Percentiles rank a stretch among this genome's conserved stretches.
phyloP scores from a whole-genome alignment of 1,284 basidiomycete genomes.

The Vanrija sp. region DNA sequence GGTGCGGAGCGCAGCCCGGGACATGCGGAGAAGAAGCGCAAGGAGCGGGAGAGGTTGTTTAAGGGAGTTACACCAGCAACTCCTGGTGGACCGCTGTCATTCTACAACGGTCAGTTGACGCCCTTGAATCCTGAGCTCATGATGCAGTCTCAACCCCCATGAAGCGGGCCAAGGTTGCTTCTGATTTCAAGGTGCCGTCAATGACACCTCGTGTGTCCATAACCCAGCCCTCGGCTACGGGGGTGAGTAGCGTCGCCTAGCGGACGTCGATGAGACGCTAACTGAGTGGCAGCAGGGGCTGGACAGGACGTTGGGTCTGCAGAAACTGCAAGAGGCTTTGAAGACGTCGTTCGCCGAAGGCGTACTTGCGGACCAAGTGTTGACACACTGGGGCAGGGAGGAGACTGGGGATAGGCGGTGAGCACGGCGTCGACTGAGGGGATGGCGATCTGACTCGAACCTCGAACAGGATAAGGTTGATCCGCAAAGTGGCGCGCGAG shows the following conservation, averaged over 20 bases:
- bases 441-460: not conserved
- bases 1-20: slow-evolving; percentile 9
- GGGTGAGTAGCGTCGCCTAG: not conserved
- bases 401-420: slow-evolving; percentile 14
- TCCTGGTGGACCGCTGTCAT: slow-evolving; percentile 23
- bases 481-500: slow-evolving; percentile 10
- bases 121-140: not conserved
- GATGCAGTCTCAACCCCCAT: not conserved
- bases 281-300: not conserved
- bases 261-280: not conserved
- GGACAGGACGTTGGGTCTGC: slow-evolving; percentile 5
- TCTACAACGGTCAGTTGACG: slow-evolving; percentile 23
- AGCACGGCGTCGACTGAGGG: not conserved
- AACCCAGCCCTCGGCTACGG: not conserved
- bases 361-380: slow-evolving; percentile 7
- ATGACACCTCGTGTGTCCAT: not conserved
- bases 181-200: slow-evolving; percentile 8
- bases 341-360: slow-evolving; percentile 9
- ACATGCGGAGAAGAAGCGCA: slow-evolving; percentile 19
- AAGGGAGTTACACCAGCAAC: slow-evolving; percentile 25
- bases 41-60: slow-evolving; percentile 29
- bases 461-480: not conserved
- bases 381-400: slow-evolving; percentile 13
- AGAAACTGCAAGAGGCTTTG: slow-evolving; percentile 12
- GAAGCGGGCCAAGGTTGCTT: not conserved